These are phyloP conservation scores for Mediolabrus comicus DNA, from an alignment of 108 stramenopile genomes.

Conservation along the genomic window DNA sequence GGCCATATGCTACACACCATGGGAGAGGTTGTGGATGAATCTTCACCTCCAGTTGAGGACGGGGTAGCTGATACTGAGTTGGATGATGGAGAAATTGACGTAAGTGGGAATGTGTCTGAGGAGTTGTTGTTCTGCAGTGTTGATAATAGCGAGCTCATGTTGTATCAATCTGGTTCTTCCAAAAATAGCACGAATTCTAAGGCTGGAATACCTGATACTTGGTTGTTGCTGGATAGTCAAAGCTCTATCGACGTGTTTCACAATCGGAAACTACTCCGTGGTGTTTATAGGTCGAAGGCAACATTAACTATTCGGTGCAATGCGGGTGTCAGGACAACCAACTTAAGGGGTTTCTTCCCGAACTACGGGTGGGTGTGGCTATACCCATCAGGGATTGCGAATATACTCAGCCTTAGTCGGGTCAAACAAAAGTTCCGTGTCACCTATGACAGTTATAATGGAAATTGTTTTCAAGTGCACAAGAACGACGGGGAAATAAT, in stretches of 20 bases:
- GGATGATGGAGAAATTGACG: no score
- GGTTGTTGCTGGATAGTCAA: constrained; percentile 48
- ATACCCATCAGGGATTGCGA: constrained; percentile 40
- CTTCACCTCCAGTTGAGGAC: no score
- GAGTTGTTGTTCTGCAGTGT: no score
- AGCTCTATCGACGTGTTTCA: constrained; percentile 45
- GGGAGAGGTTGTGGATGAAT: no score
- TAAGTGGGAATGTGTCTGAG: no score
- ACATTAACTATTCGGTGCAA: constrained; percentile 20
- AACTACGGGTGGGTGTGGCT: constrained; percentile 52
- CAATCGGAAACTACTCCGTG: constrained; percentile 21
- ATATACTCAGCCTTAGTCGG: constrained; percentile 38
- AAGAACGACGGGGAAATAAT: background rate
- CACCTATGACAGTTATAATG: constrained; percentile 11
- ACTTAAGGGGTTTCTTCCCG: constrained; percentile 10
- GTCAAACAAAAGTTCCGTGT: constrained; percentile 16
- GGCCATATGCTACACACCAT: no score
- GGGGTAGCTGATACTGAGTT: no score
- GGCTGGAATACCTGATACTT: background rate
- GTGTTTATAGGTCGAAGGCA: background rate
- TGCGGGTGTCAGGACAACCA: constrained; percentile 11
- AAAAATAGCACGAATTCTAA: no score
- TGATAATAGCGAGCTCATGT: no score
- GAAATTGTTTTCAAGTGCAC: background rate
- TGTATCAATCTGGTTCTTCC: no score